Conservation (phyloP, 805 yeast species). For the Torulaspora microellipsoides region DNA sequence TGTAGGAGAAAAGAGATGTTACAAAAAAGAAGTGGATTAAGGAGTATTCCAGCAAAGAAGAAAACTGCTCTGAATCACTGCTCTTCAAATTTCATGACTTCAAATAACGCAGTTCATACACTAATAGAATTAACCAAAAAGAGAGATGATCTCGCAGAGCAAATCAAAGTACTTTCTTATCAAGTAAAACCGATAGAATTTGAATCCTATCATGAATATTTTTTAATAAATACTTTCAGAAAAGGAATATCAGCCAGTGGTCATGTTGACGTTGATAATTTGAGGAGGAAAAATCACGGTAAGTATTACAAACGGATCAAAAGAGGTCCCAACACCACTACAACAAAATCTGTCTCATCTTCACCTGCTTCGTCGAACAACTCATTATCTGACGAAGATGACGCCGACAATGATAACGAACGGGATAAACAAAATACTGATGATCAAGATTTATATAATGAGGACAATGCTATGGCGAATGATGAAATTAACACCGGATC, state of each 20-base stretch:
- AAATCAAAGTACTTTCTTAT: conserved; percentile 14
- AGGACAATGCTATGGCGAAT: not conserved
- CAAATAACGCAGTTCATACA: not conserved
- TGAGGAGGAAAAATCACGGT: conserved; percentile 27
- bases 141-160: conserved; percentile 3
- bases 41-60: too few species aligned
- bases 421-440: conserved; percentile 1
- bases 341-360: conserved; percentile 6
- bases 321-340: conserved; percentile 2
- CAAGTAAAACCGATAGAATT: conserved; percentile 29
- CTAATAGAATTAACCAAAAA: conserved; percentile 1
- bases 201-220: conserved; percentile 34
- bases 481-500: not conserved
- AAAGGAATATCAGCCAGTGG: conserved; percentile 34
- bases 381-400: conserved; percentile 7
- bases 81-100: too few species aligned
- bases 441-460: not conserved
- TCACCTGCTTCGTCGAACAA: conserved; percentile 8
- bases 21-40: too few species aligned
- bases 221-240: conserved; percentile 25
- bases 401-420: conserved; percentile 8
- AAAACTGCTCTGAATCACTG: too few species aligned
- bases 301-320: conserved; percentile 26
- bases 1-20: too few species aligned
- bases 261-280: conserved; percentile 26